Conservation (phyloP, 176 grass and related monocot genomes). For the Avena sativa region DNA sequence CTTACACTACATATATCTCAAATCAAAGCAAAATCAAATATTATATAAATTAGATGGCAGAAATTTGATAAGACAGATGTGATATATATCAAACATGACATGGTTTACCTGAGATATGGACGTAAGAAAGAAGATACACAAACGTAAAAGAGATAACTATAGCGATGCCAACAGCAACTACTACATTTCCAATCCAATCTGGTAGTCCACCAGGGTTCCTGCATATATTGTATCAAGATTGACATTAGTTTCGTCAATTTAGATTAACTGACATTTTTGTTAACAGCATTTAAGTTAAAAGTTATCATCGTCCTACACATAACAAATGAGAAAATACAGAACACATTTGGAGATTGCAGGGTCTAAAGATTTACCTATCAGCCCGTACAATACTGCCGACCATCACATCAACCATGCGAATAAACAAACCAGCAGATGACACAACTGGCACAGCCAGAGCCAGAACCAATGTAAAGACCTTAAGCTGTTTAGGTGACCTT, state of each 20-base stretch:
- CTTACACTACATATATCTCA: background rate
- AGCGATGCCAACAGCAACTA: constrained; percentile 71
- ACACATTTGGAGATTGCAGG: background rate
- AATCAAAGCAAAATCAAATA: background rate
- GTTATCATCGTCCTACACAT: background rate
- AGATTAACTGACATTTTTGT: constrained; percentile 19
- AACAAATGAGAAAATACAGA: constrained; percentile 29
- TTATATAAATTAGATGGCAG: background rate
- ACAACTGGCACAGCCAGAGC: constrained; percentile 69
- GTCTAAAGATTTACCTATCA: constrained; percentile 72
- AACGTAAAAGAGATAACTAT: constrained; percentile 69
- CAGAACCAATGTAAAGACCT: constrained; percentile 83
- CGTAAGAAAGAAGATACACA: constrained; percentile 94
- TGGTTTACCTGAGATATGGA: constrained; percentile 89
- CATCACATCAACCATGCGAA: constrained; percentile 73
- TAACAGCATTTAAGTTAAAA: constrained; percentile 24
- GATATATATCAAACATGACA: constrained; percentile 36
- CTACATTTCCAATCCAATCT: constrained; percentile 81
- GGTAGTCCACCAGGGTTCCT: constrained; percentile 87
- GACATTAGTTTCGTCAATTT: constrained; percentile 21
- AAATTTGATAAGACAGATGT: constrained; percentile 1
- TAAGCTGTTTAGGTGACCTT: constrained; percentile 83
- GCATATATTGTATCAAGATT: constrained; percentile 44
- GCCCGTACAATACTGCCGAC: constrained; percentile 73
- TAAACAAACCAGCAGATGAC: constrained; percentile 68